Base-by-base conservation (phyloP, 139 green algal species). In the Ulvella scutata region DNA sequence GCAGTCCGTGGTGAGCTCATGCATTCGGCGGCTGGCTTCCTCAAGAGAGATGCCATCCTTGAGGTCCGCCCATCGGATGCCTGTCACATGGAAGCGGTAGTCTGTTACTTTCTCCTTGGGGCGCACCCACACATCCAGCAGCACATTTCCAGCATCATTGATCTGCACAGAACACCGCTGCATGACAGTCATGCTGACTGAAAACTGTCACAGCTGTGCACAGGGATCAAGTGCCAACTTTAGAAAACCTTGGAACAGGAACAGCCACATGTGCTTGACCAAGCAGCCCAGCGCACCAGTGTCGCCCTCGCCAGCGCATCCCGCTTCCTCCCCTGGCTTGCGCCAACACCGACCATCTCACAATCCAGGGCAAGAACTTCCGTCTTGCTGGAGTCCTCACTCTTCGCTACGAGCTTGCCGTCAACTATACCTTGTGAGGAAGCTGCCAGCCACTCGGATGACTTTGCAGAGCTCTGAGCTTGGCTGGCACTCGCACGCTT, bases 341-440 rank as follows among this genome's bases (percentile, higher is more conserved):
- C 93, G 0, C 92, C 94, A 20, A 93, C 85, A 0, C 94, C 94
- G 43, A 98, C 94, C 91, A 98, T 97, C 84, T 98, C 94, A 84
- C 94, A 98, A 75, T 98, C 94, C 17, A 98, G 72, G 0, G 93
- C 92, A 29, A 98, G 21, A 0, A 94, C 79, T 4, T 75, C 38
- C 2, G 82, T 88, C 21, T 79, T 23, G 2, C 28, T 67, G 10
- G 60, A 73, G 60, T 67, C 51, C n/a, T n/a, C 51, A 26, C 51
- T 67, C 51, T 67, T 67, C 51, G 51, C n/a, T 26, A 67, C 51
- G n/a, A 67, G 51, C 9, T 29, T n/a, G n/a, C 51, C 51, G 9
- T 29, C 51, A 26, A 36, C n/a, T 6, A 2, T 26, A 29, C 51
- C 51, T 6, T 10, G 7, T 6, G 9, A 13, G 0, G 13, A 34